Base-by-base conservation (phyloP, 2,329 filamentous ascomycete genomes). In the Ophiostoma australiae region DNA sequence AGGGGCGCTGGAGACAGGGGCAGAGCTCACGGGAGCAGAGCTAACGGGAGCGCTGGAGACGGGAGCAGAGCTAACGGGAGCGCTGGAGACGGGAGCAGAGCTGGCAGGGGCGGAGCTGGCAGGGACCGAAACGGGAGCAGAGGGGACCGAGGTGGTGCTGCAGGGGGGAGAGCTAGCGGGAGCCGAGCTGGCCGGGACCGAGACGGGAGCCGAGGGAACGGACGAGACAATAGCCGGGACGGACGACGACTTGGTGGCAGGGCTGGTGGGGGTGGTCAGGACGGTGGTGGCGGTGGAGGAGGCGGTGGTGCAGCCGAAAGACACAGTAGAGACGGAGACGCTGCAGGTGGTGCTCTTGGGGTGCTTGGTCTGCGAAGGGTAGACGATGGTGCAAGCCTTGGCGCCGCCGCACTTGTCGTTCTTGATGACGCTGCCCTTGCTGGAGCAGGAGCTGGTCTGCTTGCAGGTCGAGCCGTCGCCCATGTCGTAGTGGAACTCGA, bases 351-450 rank as follows among this genome's bases (percentile, higher is more conserved):
- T 80, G 44, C 39, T 55, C 78, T 87, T 84, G 72, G 82, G 78
- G 77, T 85, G 84, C 73, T 84, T 79, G 74, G 86, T 82, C 78
- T 90, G 87, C 72, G 86, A 80, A 74, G 86, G 85, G 80, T 84
- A 88, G 79, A 89, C 81, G 78, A 97, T 89, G 70, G 87, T 89
- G 73, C 97, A 93, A 72, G 88, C 89, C 78, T 86, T 92, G 74
- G 94, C 94, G 80, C 94, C 94, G 87, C 93, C 94, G 79, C 94
- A 98, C 85, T 97, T 93, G 73, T 84, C 87, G 86, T 97, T 97
- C 81, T 87, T 82, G 76, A 97, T 84, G 67, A 85, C 86, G 72
- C 88, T 89, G 76, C 92, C 92, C 20, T 84, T 82, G 70, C 85
- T 82, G 74, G 84, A 87, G 86, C 92, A 96, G 69, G 84, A 78